Percentiles rank a stretch among this genome's conserved stretches.
Conservation (phyloP, 2,329 filamentous ascomycete genomes). For the Cadophora gregata region DNA sequence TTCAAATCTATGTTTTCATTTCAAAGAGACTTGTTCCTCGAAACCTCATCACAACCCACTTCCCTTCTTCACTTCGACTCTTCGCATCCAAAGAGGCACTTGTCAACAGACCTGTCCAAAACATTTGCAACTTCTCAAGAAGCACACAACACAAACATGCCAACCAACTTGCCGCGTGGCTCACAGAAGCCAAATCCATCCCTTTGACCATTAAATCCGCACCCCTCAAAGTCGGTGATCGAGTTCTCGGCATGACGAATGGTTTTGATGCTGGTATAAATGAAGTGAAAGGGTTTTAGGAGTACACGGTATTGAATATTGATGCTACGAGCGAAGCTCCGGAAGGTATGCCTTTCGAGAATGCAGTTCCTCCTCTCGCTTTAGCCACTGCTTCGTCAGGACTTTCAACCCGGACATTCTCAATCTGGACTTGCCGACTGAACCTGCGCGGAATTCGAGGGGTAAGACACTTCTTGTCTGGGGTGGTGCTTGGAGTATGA, state of each 20-base stretch:
- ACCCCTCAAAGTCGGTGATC: constrained; percentile 40
- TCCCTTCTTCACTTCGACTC: not conserved
- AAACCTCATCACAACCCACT: not conserved
- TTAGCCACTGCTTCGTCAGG: constrained; percentile 44
- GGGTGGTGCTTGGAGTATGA: constrained; percentile 2
- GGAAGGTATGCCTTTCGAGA: constrained; percentile 40
- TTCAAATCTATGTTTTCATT: not conserved
- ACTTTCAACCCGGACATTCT: constrained; percentile 40
- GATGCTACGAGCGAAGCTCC: constrained; percentile 40
- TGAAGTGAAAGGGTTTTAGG: constrained; percentile 39
- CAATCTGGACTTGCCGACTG: not conserved
- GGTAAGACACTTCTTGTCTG: constrained; percentile 17
- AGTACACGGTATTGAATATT: constrained; percentile 37
- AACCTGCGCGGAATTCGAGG: not conserved
- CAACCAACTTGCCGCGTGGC: constrained; percentile 26
- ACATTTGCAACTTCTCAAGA: not conserved
- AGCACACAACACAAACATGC: constrained; percentile 2
- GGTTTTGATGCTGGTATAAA: constrained; percentile 46
- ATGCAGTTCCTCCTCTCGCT: constrained; percentile 45
- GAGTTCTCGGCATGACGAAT: constrained; percentile 44
- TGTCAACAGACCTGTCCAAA: not conserved
- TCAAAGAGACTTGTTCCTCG: not conserved
- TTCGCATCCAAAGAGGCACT: not conserved
- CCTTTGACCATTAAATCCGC: constrained; percentile 45
- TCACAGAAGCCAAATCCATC: constrained; percentile 40